Evolutionary conservation across 106 monocot species (phyloP).

Genomic region (Allium sativum): DNA sequence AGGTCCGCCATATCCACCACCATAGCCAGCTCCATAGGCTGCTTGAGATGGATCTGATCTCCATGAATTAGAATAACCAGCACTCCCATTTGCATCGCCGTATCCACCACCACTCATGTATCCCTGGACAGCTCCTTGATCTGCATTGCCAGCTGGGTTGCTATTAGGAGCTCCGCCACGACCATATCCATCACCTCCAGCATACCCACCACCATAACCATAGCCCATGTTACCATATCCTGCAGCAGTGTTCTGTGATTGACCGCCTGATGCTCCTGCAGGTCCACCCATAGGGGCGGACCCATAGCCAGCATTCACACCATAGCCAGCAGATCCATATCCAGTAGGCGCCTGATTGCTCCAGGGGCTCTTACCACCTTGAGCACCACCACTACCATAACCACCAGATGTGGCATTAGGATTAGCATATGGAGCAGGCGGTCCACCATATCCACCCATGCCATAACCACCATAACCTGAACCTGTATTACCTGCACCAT

Average conservation of each 20-base stretch:
- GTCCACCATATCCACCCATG: constrained; percentile 3
- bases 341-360: constrained; percentile 53
- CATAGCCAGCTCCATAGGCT: constrained; percentile 60
- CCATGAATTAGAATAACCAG: constrained; percentile 65
- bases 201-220: constrained; percentile 57
- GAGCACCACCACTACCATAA: constrained; percentile 28
- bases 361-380: constrained; percentile 68
- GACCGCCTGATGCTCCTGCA: constrained; percentile 32
- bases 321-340: constrained; percentile 65
- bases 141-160: constrained; percentile 2
- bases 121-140: constrained; percentile 36
- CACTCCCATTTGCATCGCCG: constrained; percentile 35
- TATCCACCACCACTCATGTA: constrained; percentile 16
- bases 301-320: constrained; percentile 52
- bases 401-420: constrained; percentile 31
- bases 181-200: constrained; percentile 41
- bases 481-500: constrained; percentile 44
- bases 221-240: constrained; percentile 82
- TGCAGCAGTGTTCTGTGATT: constrained; percentile 29
- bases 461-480: constrained; percentile 20
- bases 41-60: constrained; percentile 64
- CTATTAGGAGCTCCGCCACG: constrained; percentile 48
- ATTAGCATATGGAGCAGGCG: constrained; percentile 35
- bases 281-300: constrained; percentile 19
- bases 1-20: constrained; percentile 57